Conservation (phyloP, 2,329 filamentous ascomycete genomes). For the Fusarium falciforme region DNA sequence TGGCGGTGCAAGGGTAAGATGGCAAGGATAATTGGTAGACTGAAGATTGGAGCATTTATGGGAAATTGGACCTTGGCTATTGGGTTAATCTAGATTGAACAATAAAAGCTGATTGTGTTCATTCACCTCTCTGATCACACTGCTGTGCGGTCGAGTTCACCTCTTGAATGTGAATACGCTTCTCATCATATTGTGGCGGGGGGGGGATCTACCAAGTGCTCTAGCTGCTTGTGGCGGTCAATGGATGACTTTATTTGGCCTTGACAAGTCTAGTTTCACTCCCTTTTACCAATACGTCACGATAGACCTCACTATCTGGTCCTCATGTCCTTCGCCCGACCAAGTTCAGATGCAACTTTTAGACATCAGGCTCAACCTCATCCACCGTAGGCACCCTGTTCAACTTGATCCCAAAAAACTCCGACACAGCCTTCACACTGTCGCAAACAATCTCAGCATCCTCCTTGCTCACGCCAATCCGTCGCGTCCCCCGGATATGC, state of each 20-base stretch:
- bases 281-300: no score
- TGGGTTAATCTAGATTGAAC: background rate
- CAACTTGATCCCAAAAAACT: constrained; percentile 40
- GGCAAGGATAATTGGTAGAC: background rate
- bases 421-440: constrained; percentile 37
- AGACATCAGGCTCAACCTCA: constrained; percentile 45
- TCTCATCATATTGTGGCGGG: background rate
- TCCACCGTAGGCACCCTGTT: constrained; percentile 44
- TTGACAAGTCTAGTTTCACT: background rate
- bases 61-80: background rate
- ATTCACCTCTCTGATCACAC: background rate
- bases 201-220: no score
- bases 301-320: background rate
- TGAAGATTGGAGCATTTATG: background rate
- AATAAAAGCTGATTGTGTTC: background rate
- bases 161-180: background rate
- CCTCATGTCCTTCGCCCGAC: background rate
- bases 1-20: background rate
- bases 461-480: constrained; percentile 43
- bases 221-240: no score
- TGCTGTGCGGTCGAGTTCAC: background rate
- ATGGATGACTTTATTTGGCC: background rate
- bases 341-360: background rate
- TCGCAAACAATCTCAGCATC: constrained; percentile 45
- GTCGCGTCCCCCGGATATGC: constrained; percentile 55